Percentiles rank a stretch among this genome's conserved stretches.
Conservation (phyloP, 495 filamentous ascomycete species). For the Lasiosphaeria ovina region DNA sequence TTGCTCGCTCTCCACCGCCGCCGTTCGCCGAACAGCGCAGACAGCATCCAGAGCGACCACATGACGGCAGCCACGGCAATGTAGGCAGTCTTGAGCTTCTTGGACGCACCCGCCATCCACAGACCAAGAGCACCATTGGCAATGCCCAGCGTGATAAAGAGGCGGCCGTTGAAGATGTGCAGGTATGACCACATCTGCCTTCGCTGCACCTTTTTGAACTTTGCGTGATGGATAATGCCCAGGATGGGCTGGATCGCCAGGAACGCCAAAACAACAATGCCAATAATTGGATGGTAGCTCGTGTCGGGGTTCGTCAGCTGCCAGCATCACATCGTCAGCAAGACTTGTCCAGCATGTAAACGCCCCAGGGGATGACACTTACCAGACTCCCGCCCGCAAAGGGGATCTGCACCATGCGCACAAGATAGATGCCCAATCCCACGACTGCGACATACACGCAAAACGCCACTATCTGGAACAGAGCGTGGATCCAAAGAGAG, state of each 20-base stretch:
- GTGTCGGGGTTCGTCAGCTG: slow-evolving; percentile 27
- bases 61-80: slow-evolving; percentile 31
- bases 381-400: slow-evolving; percentile 28
- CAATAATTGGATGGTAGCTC: slow-evolving; percentile 53
- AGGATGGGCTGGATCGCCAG: slow-evolving; percentile 59
- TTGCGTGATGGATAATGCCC: slow-evolving; percentile 61
- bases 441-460: slow-evolving; percentile 52
- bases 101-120: slow-evolving; percentile 37
- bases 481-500: slow-evolving; percentile 49
- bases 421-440: slow-evolving; percentile 56
- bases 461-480: slow-evolving; percentile 53
- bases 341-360: neutral
- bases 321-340: slow-evolving; percentile 17
- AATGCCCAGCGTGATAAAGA: slow-evolving; percentile 60
- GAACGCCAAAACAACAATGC: slow-evolving; percentile 54
- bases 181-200: slow-evolving; percentile 53
- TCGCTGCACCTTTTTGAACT: slow-evolving; percentile 43
- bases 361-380: slow-evolving; percentile 4
- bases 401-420: slow-evolving; percentile 32
- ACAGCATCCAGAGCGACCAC: slow-evolving; percentile 35
- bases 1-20: slow-evolving; percentile 14
- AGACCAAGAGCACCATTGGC: slow-evolving; percentile 69
- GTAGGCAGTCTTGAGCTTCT: slow-evolving; percentile 35
- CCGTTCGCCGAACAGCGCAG: slow-evolving; percentile 25
- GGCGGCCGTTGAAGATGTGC: slow-evolving; percentile 67